These are phyloP conservation scores for Plenodomus lindquistii DNA, from an alignment of 2,329 filamentous ascomycete species.

Conservation along the genomic window DNA sequence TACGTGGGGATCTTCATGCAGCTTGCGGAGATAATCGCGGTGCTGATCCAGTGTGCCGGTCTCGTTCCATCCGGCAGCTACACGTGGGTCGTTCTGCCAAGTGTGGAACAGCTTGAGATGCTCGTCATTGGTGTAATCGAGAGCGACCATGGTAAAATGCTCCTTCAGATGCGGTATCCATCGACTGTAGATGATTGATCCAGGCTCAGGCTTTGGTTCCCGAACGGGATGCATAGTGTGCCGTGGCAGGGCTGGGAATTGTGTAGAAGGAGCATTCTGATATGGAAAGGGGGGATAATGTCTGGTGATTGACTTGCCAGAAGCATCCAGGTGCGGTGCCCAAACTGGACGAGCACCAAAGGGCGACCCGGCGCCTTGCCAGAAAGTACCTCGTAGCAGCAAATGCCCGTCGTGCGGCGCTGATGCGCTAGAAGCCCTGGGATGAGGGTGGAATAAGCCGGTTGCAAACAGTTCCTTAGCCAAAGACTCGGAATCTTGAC, in stretches of 20 bases:
- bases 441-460: constrained; percentile 51
- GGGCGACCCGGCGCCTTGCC: constrained; percentile 50
- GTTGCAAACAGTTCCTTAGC: constrained; percentile 47
- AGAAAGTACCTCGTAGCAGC: constrained; percentile 55
- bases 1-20: constrained; percentile 73
- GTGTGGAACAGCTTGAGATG: constrained; percentile 74
- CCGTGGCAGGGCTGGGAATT: constrained; percentile 52
- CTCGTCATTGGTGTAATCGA: constrained; percentile 66
- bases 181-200: constrained; percentile 74
- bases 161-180: constrained; percentile 77
- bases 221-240: constrained; percentile 72
- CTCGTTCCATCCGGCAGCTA: constrained; percentile 79
- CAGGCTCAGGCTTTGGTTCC: constrained; percentile 70
- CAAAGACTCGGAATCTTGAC: constrained; percentile 43
- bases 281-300: constrained; percentile 49
- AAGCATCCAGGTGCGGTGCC: constrained; percentile 40
- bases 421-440: constrained; percentile 40
- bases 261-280: constrained; percentile 53
- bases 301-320: constrained; percentile 44
- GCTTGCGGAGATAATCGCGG: constrained; percentile 68
- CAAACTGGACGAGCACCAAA: constrained; percentile 48
- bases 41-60: constrained; percentile 77
- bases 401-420: constrained; percentile 49
- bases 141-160: constrained; percentile 75
- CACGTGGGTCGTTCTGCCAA: constrained; percentile 84